Base-by-base conservation (phyloP, 2,329 filamentous ascomycete species). In the Cladobotryum mycophilum region DNA sequence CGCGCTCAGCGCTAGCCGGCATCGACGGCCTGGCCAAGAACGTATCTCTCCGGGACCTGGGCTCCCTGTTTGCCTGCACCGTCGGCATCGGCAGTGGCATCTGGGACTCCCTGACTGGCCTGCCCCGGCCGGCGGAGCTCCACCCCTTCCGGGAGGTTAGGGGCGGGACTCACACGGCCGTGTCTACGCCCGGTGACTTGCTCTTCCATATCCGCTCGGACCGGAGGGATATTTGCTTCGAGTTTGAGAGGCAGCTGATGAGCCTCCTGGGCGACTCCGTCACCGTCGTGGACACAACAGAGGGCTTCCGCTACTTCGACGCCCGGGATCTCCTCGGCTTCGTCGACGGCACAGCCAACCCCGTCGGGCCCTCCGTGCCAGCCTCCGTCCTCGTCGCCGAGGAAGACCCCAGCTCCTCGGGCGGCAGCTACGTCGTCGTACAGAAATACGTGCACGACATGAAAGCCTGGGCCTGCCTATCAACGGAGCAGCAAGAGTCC, bases 321-420 rank as follows among this genome's bases (percentile, higher is more conserved):
- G 70, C 75, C 0, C 75, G 79, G 1, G 79, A 82, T 53, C 70
- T 82, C 0, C 70, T 82, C 0, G 79, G 79, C 1, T 82, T 82
- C 47, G 76, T 82, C 3, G 79, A 82, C 51, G 79, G 79, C 14
- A 82, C 79, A 0, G 79, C 79, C 2, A 82, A 82, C 55, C 79
- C 79, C 0, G 68, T 75, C 1, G 78, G 77, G 0, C 58, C 66
- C 0, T 70, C 65, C 1, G 68, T 79, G 0, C 58, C 64, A 0
- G 64, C 65, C 1, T 64, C 76, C 0, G 68, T 76, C 2, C 61
- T 81, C 1, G 61, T 80, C 9, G 59, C 67, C 1, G 65, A 66
- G 38, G 63, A 76, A 30, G 63, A 74, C n/a, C 48, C 61, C 2
- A 51, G 61, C 1, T 59, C 60, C 0, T 61, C 55, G 1, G 76